Conservation (phyloP, 1,284 basidiomycete genomes). For the Fomitopsis betulina region DNA sequence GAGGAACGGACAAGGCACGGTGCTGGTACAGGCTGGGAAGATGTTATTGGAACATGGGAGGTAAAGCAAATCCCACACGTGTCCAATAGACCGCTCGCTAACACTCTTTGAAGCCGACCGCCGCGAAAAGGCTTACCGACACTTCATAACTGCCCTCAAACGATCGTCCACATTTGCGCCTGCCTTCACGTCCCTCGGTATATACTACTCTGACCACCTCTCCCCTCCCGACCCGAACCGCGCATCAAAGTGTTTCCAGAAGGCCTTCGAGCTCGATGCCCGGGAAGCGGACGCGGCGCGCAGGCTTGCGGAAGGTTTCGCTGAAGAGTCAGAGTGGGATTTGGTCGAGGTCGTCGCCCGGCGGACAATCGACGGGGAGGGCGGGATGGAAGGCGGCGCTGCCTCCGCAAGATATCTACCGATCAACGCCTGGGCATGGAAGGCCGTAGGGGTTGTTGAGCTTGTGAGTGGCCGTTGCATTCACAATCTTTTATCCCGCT, state of each 20-base stretch:
- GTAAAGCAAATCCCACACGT: conserved; percentile 35
- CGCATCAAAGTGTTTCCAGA: conserved; percentile 96
- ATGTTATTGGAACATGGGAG: conserved; percentile 73
- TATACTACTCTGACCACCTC: conserved; percentile 78
- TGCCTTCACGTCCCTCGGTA: conserved; percentile 90
- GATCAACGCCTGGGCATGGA: conserved; percentile 96
- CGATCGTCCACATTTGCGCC: conserved; percentile 78
- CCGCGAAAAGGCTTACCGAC: conserved; percentile 67
- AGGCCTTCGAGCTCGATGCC: conserved; percentile 95
- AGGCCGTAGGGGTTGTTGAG: conserved; percentile 91
- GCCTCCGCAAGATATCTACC: conserved; percentile 58
- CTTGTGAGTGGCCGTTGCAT: conserved; percentile 50
- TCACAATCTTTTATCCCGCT: neutral
- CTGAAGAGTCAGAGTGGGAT: conserved; percentile 93
- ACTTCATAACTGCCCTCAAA: conserved; percentile 84
- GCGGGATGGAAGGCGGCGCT: conserved; percentile 64
- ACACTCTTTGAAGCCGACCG: conserved; percentile 30
- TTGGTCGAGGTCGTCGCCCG: conserved; percentile 91
- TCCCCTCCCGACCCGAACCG: conserved; percentile 78
- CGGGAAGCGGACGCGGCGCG: conserved; percentile 84
- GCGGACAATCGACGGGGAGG: conserved; percentile 90
- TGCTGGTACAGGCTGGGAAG: conserved; percentile 84
- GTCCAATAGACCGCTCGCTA: neutral
- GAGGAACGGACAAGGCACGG: conserved; percentile 61
- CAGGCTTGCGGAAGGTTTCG: conserved; percentile 84